A percentile compares a stretch with the other conserved stretches of the same genome.
Evolutionary conservation across 75 land plant genomes (phyloP).

Genomic region (Adiantum capillusveneris): DNA sequence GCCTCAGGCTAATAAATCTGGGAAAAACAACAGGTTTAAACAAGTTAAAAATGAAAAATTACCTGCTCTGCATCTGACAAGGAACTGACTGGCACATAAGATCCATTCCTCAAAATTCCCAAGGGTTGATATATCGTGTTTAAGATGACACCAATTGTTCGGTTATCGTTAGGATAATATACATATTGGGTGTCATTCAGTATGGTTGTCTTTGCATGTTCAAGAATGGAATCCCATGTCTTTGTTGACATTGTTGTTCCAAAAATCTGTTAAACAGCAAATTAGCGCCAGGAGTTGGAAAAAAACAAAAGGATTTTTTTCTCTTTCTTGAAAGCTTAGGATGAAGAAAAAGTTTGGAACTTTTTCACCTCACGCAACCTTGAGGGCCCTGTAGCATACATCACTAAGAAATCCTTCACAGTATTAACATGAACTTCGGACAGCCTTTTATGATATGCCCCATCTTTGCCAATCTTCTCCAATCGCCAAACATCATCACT

Average conservation of each 20-base stretch:
- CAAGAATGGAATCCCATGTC: conserved; percentile 7
- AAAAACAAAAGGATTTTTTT: not conserved
- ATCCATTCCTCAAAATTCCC: conserved; percentile 1
- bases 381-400: conserved; percentile 27
- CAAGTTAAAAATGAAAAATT: no score
- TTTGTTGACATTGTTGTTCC: conserved; percentile 8
- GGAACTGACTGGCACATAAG: not conserved
- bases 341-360: not conserved
- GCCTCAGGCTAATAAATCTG: no score
- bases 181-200: conserved; percentile 4
- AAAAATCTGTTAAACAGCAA: conserved; percentile 2
- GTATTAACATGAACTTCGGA: conserved; percentile 16
- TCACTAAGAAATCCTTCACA: conserved; percentile 59
- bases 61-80: conserved; percentile 6
- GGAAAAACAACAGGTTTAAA: no score
- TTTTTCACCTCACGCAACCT: conserved; percentile 41
- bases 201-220: conserved; percentile 8
- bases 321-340: not conserved
- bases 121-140: conserved; percentile 7
- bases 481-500: conserved; percentile 76
- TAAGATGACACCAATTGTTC: not conserved
- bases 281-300: not conserved
- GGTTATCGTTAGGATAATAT: conserved; percentile 7
- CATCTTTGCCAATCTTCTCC: conserved; percentile 72
- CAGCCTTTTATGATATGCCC: conserved; percentile 49